Percentiles rank a stretch among this genome's conserved stretches.
These are phyloP conservation scores for Brassica rapa DNA, from an alignment of 345 rosid species.

Conservation along the genomic window DNA sequence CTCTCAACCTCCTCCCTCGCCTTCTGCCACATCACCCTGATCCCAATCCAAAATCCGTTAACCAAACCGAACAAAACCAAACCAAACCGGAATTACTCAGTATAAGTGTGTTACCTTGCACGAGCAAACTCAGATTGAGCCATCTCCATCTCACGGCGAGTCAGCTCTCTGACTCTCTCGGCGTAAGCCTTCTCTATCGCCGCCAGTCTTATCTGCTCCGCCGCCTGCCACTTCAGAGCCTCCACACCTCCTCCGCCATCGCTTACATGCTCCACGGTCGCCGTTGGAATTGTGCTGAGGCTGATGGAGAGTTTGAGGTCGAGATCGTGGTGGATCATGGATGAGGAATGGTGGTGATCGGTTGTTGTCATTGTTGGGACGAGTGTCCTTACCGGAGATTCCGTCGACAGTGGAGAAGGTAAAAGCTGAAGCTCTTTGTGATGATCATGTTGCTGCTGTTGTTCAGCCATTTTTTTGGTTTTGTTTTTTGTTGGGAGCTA, in stretches of 20 bases:
- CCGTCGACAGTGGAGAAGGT: conserved; percentile 50
- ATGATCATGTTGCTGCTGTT: conserved; percentile 44
- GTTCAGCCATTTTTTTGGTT: conserved; percentile 28
- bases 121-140: conserved; percentile 88
- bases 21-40: conserved; percentile 79
- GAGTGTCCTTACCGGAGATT: conserved; percentile 30
- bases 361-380: conserved; percentile 21
- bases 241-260: conserved; percentile 49
- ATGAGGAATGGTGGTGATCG: conserved; percentile 33
- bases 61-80: neutral
- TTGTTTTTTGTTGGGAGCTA: conserved; percentile 9
- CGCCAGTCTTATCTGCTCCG: conserved; percentile 82
- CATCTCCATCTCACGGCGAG: conserved; percentile 88
- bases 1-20: conserved; percentile 82
- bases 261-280: conserved; percentile 39
- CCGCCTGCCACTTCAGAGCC: conserved; percentile 88
- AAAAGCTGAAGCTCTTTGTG: conserved; percentile 82
- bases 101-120: conserved; percentile 46
- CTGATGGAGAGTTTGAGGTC: conserved; percentile 92
- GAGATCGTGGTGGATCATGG: conserved; percentile 56
- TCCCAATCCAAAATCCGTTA: neutral
- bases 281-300: conserved; percentile 50
- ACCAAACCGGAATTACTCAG: neutral
- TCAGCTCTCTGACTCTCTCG: conserved; percentile 88
- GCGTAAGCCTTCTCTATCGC: conserved; percentile 91